Percentiles rank a stretch among this genome's conserved stretches.
Evolutionary conservation across 2,329 filamentous ascomycete genomes (phyloP).

Genomic region (Trichoderma polysporum): DNA sequence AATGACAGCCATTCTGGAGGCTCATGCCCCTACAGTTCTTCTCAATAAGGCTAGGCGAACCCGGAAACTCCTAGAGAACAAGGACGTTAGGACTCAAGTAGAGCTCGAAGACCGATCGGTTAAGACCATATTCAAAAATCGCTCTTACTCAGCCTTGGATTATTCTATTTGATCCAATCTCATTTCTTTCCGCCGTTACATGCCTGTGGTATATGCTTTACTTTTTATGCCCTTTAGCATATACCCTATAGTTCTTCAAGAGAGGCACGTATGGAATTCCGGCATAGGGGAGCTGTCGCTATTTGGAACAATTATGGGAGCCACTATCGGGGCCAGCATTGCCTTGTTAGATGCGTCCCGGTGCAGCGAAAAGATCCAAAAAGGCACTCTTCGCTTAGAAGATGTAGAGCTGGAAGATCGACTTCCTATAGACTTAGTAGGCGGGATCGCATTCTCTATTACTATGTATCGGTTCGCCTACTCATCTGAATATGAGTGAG

Average conservation of each 20-base stretch:
- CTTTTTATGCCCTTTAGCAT: slow-evolving; percentile 60
- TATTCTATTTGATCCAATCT: slow-evolving; percentile 54
- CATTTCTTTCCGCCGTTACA: slow-evolving; percentile 52
- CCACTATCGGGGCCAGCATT: slow-evolving; percentile 39
- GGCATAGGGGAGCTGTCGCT: slow-evolving; percentile 53
- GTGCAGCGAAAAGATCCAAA: no score
- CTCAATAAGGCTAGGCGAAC: no score
- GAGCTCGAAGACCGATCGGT: slow-evolving; percentile 44
- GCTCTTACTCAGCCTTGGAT: slow-evolving; percentile 54
- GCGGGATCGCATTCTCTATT: no score
- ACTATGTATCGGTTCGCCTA: no score
- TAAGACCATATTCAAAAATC: slow-evolving; percentile 46
- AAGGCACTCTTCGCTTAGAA: no score
- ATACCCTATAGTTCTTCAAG: slow-evolving; percentile 54
- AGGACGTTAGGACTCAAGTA: slow-evolving; percentile 40
- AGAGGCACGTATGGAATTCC: slow-evolving; percentile 52
- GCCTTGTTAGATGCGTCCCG: slow-evolving; percentile 26
- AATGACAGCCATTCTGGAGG: no score
- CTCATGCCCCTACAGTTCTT: no score
- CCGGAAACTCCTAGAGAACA: slow-evolving; percentile 25
- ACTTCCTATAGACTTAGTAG: no score
- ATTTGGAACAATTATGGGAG: slow-evolving; percentile 50
- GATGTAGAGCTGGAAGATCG: no score
- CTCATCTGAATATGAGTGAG: no score
- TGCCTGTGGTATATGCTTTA: slow-evolving; percentile 51